Conservation (phyloP, 169 alveolate species). For the Babesia caballi region DNA sequence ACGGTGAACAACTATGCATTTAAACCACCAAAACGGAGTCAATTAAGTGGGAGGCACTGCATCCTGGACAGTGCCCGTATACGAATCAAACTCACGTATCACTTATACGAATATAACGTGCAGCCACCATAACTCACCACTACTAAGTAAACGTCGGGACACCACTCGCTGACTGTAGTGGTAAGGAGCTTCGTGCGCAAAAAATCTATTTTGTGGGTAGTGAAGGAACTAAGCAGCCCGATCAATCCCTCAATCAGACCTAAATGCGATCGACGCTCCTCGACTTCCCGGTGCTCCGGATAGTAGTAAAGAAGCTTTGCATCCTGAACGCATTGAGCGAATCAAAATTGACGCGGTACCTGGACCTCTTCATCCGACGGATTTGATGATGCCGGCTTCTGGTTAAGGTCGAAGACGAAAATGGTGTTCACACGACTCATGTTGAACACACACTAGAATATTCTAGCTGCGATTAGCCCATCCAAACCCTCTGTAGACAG, state of each 20-base stretch:
- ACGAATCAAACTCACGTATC: no score
- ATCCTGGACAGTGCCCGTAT: no score
- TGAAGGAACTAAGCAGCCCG: conserved; percentile 34
- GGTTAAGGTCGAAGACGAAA: conserved; percentile 48
- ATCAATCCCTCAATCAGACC: conserved; percentile 65
- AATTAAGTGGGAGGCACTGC: not conserved
- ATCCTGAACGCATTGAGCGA: not conserved
- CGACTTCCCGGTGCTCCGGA: conserved; percentile 53
- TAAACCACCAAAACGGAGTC: not conserved
- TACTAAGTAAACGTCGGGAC: conserved; percentile 24
- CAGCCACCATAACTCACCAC: conserved; percentile 22
- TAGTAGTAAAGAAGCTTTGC: conserved; percentile 57
- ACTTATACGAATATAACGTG: not conserved
- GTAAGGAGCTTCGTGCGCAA: conserved; percentile 47
- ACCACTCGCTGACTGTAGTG: conserved; percentile 55
- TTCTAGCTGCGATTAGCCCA: not conserved
- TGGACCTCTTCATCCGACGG: conserved; percentile 63
- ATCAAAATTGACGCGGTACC: not conserved
- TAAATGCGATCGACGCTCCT: conserved; percentile 58
- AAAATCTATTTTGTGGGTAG: conserved; percentile 48
- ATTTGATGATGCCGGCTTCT: conserved; percentile 16
- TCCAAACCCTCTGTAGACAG: conserved; percentile 46
- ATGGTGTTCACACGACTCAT: conserved; percentile 36
- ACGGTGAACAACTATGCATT: no score
- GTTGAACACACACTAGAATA: not conserved